Conservation (phyloP, 2,329 filamentous ascomycete genomes). For the Aspergillus vadensis region DNA sequence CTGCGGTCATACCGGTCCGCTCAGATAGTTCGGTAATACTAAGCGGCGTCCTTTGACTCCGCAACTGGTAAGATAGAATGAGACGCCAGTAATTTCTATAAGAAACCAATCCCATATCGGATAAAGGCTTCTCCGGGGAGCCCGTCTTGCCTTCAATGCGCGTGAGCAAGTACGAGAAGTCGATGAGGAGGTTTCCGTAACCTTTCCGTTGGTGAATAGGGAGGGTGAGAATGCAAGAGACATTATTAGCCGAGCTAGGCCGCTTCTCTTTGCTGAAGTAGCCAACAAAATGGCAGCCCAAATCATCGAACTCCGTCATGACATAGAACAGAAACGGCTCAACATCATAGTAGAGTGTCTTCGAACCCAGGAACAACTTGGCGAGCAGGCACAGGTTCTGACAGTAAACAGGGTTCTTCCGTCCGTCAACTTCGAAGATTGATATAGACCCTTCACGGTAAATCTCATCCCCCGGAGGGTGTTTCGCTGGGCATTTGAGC, state of each 20-base stretch:
- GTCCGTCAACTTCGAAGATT: conserved; percentile 96
- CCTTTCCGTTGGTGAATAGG: conserved; percentile 97
- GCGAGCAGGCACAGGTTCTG: conserved; percentile 91
- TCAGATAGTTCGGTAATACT: conserved; percentile 66
- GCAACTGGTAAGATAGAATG: conserved; percentile 80
- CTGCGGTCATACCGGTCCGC: conserved; percentile 90
- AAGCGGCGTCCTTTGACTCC: conserved; percentile 61
- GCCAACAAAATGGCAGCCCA: conserved; percentile 94
- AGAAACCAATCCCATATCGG: conserved; percentile 95
- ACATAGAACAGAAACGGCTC: conserved; percentile 98
- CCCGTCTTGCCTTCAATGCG: conserved; percentile 91
- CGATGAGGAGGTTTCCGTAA: conserved; percentile 93
- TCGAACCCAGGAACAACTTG: conserved; percentile 96
- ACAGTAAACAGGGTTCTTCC: conserved; percentile 92
- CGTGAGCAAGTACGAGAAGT: conserved; percentile 96
- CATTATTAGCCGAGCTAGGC: conserved; percentile 91
- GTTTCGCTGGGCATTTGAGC: conserved; percentile 92
- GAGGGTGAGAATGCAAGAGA: conserved; percentile 93
- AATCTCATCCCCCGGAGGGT: conserved; percentile 96
- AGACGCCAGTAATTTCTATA: conserved; percentile 98
- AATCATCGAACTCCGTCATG: conserved; percentile 86
- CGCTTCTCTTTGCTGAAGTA: conserved; percentile 99
- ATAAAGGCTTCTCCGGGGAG: conserved; percentile 94
- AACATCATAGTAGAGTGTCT: conserved; percentile 99
- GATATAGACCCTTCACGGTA: conserved; percentile 93